Percentiles rank a stretch among this genome's conserved stretches.
Conservation (phyloP, 805 yeast genomes). For the Teunomyces aglyptinius region DNA sequence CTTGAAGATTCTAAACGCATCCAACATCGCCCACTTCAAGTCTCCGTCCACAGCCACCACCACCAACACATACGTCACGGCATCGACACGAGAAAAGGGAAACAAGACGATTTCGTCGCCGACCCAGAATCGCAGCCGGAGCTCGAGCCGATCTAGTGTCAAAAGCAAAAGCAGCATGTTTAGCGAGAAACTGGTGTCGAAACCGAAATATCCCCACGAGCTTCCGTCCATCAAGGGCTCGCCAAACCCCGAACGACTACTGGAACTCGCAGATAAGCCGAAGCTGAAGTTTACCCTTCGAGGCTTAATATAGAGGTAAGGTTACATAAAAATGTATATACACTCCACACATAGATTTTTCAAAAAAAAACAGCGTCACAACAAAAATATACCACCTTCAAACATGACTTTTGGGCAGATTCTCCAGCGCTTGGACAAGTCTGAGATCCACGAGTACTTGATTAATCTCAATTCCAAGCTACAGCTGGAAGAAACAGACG, state of each 20-base stretch:
- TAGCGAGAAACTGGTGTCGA: slow-evolving; percentile 1
- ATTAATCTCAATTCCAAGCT: slow-evolving; percentile 19
- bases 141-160: slow-evolving; percentile 1
- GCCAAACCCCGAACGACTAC: slow-evolving; percentile 9
- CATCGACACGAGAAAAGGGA: background rate
- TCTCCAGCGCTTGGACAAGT: slow-evolving; percentile 14
- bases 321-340: background rate
- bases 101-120: slow-evolving; percentile 4
- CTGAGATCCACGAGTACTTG: slow-evolving; percentile 20
- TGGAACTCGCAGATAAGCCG: slow-evolving; percentile 11
- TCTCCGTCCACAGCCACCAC: slow-evolving; percentile 23
- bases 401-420: slow-evolving; percentile 5
- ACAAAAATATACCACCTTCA: background rate
- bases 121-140: background rate
- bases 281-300: slow-evolving; percentile 10
- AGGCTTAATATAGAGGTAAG: background rate
- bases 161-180: slow-evolving; percentile 9
- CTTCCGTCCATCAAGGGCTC: slow-evolving; percentile 14
- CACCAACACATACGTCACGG: slow-evolving; percentile 8
- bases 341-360: too few relatives aligned
- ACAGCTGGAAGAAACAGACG: slow-evolving; percentile 3
- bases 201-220: background rate
- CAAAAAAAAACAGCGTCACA: background rate
- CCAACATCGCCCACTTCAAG: slow-evolving; percentile 14
- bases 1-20: slow-evolving; percentile 4